Evolutionary conservation across 768 basidiomycete species (phyloP), one percentile per base, ranked within the genome.

Genomic region (Neoboletus brunneissimus): DNA sequence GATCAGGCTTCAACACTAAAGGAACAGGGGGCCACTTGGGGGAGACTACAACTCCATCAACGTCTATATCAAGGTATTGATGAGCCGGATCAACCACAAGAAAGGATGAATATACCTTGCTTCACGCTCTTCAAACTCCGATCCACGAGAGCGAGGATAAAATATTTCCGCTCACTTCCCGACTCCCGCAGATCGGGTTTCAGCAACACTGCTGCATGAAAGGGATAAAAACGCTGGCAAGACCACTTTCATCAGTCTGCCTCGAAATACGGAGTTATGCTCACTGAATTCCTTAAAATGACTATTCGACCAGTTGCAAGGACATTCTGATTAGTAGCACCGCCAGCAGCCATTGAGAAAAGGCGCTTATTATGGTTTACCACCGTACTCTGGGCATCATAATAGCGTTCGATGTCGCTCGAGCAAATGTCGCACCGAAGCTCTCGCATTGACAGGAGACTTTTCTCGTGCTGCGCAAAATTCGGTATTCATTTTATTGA

Each of bases 21-120:
- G 86, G 77, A 2, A 63, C 66, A 4, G 88, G 82, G 0, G 91
- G 92, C 94, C 94, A 98, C 41, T 67, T 72, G 4, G 97, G 97
- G 11, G 89, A 77, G 16, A 92, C 70, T 6, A 76, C 74, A 58
- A 82, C 76, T 29, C 69, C 65, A 42, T 86, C 80, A 32, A 83
- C 64, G 64, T 89, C 92, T 93, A 54, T 31, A 37, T 32, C 5
- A 31, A 50, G 40, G 27, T 11, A 54, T 32, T 25, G n/a, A 50
- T 47, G 35, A 42, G 42, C 22, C 13, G 32, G 7, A 34, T 50
- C 27, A 35, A 37, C 31, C 18, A 20, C 10, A 27, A 29, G 45
- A 23, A 38, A 2, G 15, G 11, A 38, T 42, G 8, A 46, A 69
- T 56, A 31, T 61, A 89, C 90, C 86, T 51, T 75, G 71, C 51